Evolutionary conservation across 192 early-diverging fungal species (phyloP).

Genomic region (Glomus cerebriforme): DNA sequence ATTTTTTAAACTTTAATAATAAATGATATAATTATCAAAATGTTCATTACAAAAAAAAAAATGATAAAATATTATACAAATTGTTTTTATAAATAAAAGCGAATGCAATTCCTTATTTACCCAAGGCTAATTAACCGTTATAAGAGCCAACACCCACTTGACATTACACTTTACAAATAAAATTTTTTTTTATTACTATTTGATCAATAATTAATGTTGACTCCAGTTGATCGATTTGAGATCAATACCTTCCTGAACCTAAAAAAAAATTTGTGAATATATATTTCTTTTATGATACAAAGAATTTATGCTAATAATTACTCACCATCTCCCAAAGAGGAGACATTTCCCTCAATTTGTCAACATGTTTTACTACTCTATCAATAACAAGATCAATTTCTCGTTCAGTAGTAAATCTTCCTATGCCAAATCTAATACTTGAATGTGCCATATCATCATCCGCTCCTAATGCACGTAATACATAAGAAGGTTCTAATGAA

Average conservation of each 20-base stretch:
- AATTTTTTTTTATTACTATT: too few relatives aligned
- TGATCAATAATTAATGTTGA: conserved; percentile 77
- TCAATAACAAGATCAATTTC: conserved; percentile 91
- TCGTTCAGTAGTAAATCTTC: conserved; percentile 92
- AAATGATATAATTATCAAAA: too few relatives aligned
- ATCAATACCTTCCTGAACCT: conserved; percentile 88
- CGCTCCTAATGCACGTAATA: conserved; percentile 93
- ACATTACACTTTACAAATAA: too few relatives aligned
- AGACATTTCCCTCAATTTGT: conserved; percentile 89
- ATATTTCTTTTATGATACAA: not conserved
- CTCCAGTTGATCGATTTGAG: conserved; percentile 90
- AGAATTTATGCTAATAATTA: too few relatives aligned
- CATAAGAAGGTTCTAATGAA: conserved; percentile 94
- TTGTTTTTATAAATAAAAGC: too few relatives aligned
- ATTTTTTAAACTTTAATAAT: too few relatives aligned
- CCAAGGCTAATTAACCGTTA: too few relatives aligned
- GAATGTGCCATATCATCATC: conserved; percentile 97
- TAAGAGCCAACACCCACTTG: too few relatives aligned
- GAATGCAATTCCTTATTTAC: too few relatives aligned
- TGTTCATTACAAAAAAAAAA: too few relatives aligned
- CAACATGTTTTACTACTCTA: conserved; percentile 79
- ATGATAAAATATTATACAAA: too few relatives aligned
- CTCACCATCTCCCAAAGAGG: conserved; percentile 96
- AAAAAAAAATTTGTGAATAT: conserved; percentile 26
- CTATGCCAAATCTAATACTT: conserved; percentile 94